Conservation (phyloP, 495 filamentous ascomycete genomes). For the Penicillium steckii region DNA sequence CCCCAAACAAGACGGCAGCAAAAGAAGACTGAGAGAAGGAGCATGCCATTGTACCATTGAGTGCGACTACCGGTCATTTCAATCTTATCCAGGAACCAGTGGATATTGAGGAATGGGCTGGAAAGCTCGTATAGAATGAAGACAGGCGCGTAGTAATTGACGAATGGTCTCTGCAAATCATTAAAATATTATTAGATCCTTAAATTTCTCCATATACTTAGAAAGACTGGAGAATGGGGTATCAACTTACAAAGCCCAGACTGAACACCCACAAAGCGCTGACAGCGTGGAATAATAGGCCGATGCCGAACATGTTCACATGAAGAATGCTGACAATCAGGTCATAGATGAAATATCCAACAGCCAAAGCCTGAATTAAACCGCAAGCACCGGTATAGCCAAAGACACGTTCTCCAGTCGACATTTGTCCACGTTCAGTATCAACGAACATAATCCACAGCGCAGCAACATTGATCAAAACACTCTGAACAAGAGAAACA, state of each 20-base stretch:
- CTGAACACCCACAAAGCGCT: conserved; percentile 83
- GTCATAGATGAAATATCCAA: conserved; percentile 97
- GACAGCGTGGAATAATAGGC: conserved; percentile 86
- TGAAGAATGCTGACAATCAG: conserved; percentile 69
- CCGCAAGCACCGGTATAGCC: conserved; percentile 84
- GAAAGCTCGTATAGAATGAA: conserved; percentile 99
- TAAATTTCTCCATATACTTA: background rate
- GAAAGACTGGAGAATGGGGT: background rate
- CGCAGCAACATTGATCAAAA: conserved; percentile 72
- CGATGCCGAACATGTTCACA: conserved; percentile 79
- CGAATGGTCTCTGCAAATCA: conserved; percentile 70
- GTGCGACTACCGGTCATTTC: conserved; percentile 80
- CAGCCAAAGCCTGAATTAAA: conserved; percentile 78
- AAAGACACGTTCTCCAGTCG: conserved; percentile 74
- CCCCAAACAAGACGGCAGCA: conserved; percentile 89
- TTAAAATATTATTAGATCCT: background rate
- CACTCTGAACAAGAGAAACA: conserved; percentile 85
- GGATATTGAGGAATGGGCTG: conserved; percentile 89
- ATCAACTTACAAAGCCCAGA: conserved; percentile 82
- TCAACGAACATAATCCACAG: conserved; percentile 83
- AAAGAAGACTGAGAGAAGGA: conserved; percentile 69
- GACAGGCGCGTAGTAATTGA: conserved; percentile 86
- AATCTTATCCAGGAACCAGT: conserved; percentile 99
- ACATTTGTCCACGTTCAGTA: conserved; percentile 71
- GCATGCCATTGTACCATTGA: conserved; percentile 86